Evolutionary conservation across 441 rosid genomes (phyloP).

Genomic region (Jatropha multifida): DNA sequence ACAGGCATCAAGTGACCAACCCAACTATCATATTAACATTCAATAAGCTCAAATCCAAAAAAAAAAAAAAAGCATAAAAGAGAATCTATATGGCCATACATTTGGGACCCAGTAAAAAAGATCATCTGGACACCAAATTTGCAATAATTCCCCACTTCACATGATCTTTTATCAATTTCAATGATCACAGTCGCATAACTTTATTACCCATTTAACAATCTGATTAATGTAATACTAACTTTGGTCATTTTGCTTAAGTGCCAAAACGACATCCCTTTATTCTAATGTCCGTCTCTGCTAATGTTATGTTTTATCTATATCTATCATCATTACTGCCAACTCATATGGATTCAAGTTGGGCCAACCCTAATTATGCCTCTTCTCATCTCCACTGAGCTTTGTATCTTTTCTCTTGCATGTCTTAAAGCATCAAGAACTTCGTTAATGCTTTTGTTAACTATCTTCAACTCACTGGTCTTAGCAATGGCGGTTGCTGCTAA

Average conservation of each 20-base stretch:
- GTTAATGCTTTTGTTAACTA: constrained; percentile 28
- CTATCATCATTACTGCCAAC: constrained; percentile 13
- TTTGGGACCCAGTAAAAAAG: constrained; percentile 19
- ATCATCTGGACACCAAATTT: not conserved
- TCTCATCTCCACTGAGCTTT: constrained; percentile 33
- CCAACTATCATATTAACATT: not conserved
- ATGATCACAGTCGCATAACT: not conserved
- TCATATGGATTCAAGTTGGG: constrained; percentile 30
- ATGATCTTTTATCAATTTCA: constrained; percentile 12
- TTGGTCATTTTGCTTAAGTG: not conserved
- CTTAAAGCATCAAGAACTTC: constrained; percentile 56
- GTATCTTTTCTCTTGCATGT: constrained; percentile 50
- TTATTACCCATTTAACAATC: not conserved
- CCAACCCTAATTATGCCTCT: constrained; percentile 39
- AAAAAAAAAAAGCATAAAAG: not conserved
- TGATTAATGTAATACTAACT: not conserved
- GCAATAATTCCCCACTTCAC: constrained; percentile 21
- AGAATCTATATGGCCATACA: not conserved
- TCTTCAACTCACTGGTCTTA: constrained; percentile 24
- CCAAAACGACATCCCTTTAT: not conserved
- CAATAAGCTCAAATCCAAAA: not conserved
- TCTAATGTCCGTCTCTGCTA: not conserved
- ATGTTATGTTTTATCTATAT: not conserved
- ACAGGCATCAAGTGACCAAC: not conserved
- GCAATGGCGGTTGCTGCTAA: constrained; percentile 16